Evolutionary conservation across 2,329 filamentous ascomycete species (phyloP).

Genomic region (Phyllosticta paracitricarpa): DNA sequence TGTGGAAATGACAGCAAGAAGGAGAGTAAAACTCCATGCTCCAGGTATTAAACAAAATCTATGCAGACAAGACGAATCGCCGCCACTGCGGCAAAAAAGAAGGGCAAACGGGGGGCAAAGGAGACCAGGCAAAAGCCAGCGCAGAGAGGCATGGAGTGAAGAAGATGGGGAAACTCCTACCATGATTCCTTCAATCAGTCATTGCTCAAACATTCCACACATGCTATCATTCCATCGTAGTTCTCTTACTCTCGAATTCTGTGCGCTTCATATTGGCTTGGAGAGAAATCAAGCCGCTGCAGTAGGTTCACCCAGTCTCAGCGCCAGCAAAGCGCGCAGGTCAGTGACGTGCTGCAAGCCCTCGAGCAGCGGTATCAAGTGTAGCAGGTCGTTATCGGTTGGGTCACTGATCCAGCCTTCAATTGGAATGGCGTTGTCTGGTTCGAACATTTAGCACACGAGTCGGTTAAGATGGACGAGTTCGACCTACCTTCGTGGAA

Average conservation of each 20-base stretch:
- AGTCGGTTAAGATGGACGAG: not conserved
- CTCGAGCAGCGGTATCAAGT: constrained; percentile 85
- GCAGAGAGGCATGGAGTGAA: not conserved
- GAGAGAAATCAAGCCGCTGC: constrained; percentile 10
- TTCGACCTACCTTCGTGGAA: constrained; percentile 78
- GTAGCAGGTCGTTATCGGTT: constrained; percentile 88
- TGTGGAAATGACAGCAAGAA: not conserved
- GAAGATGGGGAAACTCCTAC: constrained; percentile 1
- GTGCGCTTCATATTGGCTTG: not conserved
- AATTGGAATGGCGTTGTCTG: constrained; percentile 98
- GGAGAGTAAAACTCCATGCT: not conserved
- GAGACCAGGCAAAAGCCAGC: not conserved
- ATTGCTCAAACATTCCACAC: not conserved
- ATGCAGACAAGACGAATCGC: not conserved
- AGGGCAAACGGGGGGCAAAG: not conserved
- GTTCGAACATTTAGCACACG: not conserved
- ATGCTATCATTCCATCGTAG: not conserved
- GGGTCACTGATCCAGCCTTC: constrained; percentile 99
- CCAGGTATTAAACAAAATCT: not conserved
- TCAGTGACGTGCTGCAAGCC: constrained; percentile 95
- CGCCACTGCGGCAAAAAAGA: not conserved
- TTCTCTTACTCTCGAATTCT: not conserved
- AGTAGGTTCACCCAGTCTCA: constrained; percentile 67
- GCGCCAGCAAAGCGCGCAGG: constrained; percentile 77
- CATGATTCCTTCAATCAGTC: not conserved